Conservation (phyloP, 176 grass and related monocot species). For the Urochloa ruziziensis region DNA sequence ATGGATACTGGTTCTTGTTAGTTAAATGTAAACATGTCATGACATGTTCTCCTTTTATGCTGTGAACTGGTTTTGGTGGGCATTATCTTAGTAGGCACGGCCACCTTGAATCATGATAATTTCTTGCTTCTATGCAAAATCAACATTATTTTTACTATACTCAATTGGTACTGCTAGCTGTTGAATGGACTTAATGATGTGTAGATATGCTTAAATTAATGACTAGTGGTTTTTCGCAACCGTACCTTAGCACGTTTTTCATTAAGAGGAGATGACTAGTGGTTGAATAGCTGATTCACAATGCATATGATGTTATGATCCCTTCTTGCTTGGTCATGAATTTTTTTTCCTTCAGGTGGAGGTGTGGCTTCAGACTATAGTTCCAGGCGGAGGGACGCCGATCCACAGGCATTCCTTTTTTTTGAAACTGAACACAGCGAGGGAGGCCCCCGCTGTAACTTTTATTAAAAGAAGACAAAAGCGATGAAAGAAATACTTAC, state of each 20-base stretch:
- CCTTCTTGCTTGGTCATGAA: not conserved
- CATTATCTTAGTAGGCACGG: not conserved
- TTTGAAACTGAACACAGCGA: too few relatives aligned
- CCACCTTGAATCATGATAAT: not conserved
- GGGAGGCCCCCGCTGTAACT: too few relatives aligned
- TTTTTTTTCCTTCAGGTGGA: slow-evolving; percentile 64
- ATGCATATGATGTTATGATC: not conserved
- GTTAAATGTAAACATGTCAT: not conserved
- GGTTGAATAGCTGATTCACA: too few relatives aligned
- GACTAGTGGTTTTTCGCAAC: too few relatives aligned
- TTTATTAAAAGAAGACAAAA: too few relatives aligned
- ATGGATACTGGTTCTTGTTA: not conserved
- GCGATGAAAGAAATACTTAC: too few relatives aligned
- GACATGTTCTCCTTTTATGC: not conserved
- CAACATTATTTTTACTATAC: not conserved
- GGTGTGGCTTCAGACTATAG: slow-evolving; percentile 85
- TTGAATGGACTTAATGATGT: not conserved
- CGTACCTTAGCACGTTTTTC: too few relatives aligned
- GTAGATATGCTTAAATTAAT: not conserved
- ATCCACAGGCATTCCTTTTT: slow-evolving; percentile 92
- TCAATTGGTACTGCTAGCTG: not conserved
- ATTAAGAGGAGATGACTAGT: too few relatives aligned
- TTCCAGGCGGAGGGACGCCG: slow-evolving; percentile 58
- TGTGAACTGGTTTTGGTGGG: not conserved
- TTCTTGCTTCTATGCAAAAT: not conserved